phyloP scores from a whole-genome alignment of 495 filamentous ascomycete species.

The Aspergillus incahuasiensis region DNA sequence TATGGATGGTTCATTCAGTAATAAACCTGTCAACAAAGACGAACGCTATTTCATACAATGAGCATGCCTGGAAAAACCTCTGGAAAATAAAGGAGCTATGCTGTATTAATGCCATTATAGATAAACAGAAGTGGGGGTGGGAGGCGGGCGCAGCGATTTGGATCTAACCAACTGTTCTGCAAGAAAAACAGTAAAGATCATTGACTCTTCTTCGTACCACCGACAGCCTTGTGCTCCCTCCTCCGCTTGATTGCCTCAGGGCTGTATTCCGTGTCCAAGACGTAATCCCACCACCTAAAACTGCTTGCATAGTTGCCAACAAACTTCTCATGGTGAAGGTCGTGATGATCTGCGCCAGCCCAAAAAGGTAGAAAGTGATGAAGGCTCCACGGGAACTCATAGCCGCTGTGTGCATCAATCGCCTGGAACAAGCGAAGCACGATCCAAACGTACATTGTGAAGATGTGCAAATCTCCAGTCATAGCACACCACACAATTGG shows the following conservation, averaged over 20 bases:
- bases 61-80: no score
- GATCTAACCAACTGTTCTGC: not conserved
- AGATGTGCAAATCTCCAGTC: constrained; percentile 82
- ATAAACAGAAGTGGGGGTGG: not conserved
- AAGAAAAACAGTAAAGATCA: no score
- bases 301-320: constrained; percentile 96
- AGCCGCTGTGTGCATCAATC: constrained; percentile 94
- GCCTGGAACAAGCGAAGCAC: constrained; percentile 90
- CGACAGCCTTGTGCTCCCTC: constrained; percentile 69
- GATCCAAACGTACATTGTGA: constrained; percentile 99
- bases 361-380: constrained; percentile 96
- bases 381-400: constrained; percentile 96
- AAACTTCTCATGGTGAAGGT: constrained; percentile 94
- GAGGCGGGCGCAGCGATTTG: no score
- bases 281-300: constrained; percentile 98
- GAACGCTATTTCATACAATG: no score
- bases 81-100: no score
- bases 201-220: constrained; percentile 54
- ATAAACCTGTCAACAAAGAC: no score
- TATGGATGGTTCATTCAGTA: no score
- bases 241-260: constrained; percentile 80
- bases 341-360: constrained; percentile 96
- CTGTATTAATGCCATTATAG: not conserved
- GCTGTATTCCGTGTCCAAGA: constrained; percentile 88
- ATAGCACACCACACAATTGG: constrained; percentile 83